Conservation (phyloP, 2,329 filamentous ascomycete species). For the Cladophialophora exuberans region DNA sequence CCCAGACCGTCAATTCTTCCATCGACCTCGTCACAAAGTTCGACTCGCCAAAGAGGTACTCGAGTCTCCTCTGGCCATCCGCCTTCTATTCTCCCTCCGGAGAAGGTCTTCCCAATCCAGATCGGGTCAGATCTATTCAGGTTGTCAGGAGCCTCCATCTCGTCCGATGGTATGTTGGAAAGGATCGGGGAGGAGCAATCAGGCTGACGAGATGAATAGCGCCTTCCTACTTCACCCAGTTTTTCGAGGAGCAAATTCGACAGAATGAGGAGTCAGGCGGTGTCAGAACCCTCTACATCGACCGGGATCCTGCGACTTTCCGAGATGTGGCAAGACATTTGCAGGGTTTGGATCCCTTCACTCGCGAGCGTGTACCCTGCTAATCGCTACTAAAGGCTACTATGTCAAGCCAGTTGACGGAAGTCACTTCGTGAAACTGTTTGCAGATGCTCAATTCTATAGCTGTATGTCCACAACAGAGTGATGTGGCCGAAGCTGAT, state of each 20-base stretch:
- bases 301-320: conserved; percentile 88
- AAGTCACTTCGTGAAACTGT: conserved; percentile 86
- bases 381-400: conserved; percentile 61
- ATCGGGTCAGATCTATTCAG: conserved; percentile 71
- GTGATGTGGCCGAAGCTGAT: conserved; percentile 5
- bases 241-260: conserved; percentile 82
- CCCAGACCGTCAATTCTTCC: conserved; percentile 16
- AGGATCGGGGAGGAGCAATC: background rate
- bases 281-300: conserved; percentile 87
- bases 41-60: conserved; percentile 19
- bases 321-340: conserved; percentile 86
- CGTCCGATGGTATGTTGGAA: conserved; percentile 67
- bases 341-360: conserved; percentile 58
- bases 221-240: conserved; percentile 94
- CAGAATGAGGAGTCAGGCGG: conserved; percentile 62
- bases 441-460: conserved; percentile 95
- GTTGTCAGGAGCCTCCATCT: conserved; percentile 70
- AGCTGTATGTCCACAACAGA: conserved; percentile 59
- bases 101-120: conserved; percentile 71
- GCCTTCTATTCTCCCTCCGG: conserved; percentile 50
- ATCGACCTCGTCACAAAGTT: conserved; percentile 20
- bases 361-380: background rate
- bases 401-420: conserved; percentile 80
- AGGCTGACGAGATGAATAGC: conserved; percentile 61
- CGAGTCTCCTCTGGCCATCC: conserved; percentile 30